Percentiles rank a stretch among this genome's conserved stretches.
Evolutionary conservation across 768 basidiomycete genomes (phyloP).

Genomic region (Rickenella mellea): DNA sequence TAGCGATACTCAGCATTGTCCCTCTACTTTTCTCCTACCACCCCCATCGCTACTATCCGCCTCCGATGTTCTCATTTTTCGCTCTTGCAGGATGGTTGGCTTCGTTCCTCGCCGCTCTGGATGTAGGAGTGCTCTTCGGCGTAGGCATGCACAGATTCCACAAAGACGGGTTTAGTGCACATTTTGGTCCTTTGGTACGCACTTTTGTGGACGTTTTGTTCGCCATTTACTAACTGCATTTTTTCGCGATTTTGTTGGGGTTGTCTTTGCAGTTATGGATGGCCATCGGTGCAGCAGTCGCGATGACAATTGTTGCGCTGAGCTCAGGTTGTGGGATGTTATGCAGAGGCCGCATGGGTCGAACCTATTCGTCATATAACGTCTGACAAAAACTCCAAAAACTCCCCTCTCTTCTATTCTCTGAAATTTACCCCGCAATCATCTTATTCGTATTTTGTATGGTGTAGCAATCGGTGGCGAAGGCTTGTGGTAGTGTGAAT

Average conservation of each 20-base stretch:
- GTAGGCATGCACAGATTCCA: constrained; percentile 12
- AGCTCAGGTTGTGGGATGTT: constrained; percentile 15
- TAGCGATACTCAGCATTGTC: constrained; percentile 8
- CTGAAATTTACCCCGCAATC: too few relatives aligned
- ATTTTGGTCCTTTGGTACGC: constrained; percentile 8
- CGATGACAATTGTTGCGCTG: constrained; percentile 10
- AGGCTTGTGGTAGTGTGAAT: too few relatives aligned
- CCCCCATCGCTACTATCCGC: constrained; percentile 10
- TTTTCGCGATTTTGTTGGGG: background rate
- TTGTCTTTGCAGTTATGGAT: constrained; percentile 16
- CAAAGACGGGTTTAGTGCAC: constrained; percentile 7
- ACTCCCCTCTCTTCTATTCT: too few relatives aligned
- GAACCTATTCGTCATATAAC: background rate
- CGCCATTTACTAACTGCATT: background rate
- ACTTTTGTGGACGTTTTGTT: background rate
- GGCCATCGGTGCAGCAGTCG: constrained; percentile 11
- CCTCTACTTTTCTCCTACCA: constrained; percentile 9
- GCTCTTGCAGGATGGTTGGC: constrained; percentile 11
- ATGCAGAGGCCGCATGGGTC: constrained; percentile 9
- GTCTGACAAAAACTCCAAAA: too few relatives aligned
- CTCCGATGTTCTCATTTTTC: constrained; percentile 11
- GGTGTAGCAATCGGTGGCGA: too few relatives aligned
- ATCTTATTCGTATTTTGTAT: too few relatives aligned
- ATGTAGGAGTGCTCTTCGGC: constrained; percentile 12
- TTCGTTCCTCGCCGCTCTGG: constrained; percentile 10